Evolutionary conservation across 805 yeast species (phyloP).

Genomic region (Starmerella sp.): DNA sequence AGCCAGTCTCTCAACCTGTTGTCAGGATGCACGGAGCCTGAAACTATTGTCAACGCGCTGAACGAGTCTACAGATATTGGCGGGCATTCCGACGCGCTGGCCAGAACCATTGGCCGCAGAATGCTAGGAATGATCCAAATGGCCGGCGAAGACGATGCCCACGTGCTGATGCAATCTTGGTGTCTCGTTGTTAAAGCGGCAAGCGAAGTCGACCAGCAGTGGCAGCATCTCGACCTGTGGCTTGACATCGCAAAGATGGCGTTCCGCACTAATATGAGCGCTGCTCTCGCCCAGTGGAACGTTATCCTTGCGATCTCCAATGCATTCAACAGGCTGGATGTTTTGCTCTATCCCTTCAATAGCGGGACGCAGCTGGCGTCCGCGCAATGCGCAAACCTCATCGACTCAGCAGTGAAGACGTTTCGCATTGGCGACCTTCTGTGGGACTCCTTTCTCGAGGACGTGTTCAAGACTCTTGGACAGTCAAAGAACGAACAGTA

Average conservation of each 20-base stretch:
- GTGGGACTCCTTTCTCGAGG: neutral
- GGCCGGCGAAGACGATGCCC: neutral
- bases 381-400: neutral
- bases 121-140: neutral
- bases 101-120: neutral
- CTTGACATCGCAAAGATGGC: neutral
- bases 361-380: neutral
- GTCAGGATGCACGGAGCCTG: neutral
- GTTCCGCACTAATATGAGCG: neutral
- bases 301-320: neutral
- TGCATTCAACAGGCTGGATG: neutral
- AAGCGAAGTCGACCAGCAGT: neutral
- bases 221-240: conserved; percentile 3
- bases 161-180: neutral
- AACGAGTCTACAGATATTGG: neutral
- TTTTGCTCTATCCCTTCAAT: neutral
- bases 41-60: neutral
- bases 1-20: neutral
- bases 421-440: neutral
- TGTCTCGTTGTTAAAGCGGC: neutral
- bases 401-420: neutral
- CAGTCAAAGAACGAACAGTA: neutral
- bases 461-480: neutral
- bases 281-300: neutral
- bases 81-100: neutral